phyloP scores from a whole-genome alignment of 1,139 yeast genomes.

The Kodamaea suecica region DNA sequence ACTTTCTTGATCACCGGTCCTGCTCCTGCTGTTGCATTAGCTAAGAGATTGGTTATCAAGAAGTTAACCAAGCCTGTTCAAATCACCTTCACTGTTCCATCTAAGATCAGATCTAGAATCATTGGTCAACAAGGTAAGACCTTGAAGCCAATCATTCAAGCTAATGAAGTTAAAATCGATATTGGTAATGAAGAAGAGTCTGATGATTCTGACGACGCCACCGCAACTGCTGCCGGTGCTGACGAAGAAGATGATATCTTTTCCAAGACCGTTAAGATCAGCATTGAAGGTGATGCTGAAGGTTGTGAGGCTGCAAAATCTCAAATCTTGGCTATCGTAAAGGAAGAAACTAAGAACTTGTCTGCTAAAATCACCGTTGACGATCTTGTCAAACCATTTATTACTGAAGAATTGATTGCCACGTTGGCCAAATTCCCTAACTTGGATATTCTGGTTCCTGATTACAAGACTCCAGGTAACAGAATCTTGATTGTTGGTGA shows the following conservation, averaged over 20 bases:
- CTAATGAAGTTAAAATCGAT: conserved; percentile 72
- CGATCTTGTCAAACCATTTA: conserved; percentile 51
- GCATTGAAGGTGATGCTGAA: conserved; percentile 81
- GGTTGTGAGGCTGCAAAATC: conserved; percentile 74
- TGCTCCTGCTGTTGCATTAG: conserved; percentile 63
- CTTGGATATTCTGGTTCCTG: conserved; percentile 37
- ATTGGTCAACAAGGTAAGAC: conserved; percentile 89
- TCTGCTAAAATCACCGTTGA: conserved; percentile 49
- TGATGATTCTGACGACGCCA: conserved; percentile 16
- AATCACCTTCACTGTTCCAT: conserved; percentile 65
- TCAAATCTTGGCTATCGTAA: conserved; percentile 69
- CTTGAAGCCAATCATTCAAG: conserved; percentile 73
- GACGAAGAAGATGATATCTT: conserved; percentile 44
- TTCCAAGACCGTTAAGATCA: conserved; percentile 56
- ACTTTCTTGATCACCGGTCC: conserved; percentile 84
- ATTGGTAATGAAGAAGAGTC: conserved; percentile 50
- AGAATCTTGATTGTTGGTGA: conserved; percentile 56
- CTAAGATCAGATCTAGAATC: conserved; percentile 71
- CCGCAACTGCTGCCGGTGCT: conserved; percentile 11
- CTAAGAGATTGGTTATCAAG: conserved; percentile 73
- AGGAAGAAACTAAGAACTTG: conserved; percentile 65
- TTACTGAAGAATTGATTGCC: conserved; percentile 28
- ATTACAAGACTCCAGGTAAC: conserved; percentile 27
- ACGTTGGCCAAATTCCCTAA: conserved; percentile 21
- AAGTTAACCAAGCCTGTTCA: conserved; percentile 75